Evolutionary conservation across 768 basidiomycete species (phyloP).

Genomic region (Russula foetens): DNA sequence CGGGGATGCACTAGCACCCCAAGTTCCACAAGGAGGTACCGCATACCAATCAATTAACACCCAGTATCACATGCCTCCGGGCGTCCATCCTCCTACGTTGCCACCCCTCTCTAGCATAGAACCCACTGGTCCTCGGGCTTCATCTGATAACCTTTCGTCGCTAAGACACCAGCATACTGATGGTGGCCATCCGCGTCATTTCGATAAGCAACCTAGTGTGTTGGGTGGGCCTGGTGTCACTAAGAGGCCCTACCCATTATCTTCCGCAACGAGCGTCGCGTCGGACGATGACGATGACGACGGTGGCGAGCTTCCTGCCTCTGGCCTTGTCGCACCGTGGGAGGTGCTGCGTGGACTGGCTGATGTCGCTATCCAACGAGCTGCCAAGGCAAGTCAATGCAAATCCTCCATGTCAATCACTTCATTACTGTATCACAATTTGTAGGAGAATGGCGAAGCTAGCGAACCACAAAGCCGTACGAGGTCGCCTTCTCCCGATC

Average conservation of each 20-base stretch:
- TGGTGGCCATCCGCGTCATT: slow-evolving; percentile 23
- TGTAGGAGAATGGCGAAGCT: slow-evolving; percentile 67
- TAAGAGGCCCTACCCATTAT: slow-evolving; percentile 55
- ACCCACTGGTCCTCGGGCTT: slow-evolving; percentile 12
- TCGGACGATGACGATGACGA: slow-evolving; percentile 84
- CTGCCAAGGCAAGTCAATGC: slow-evolving; percentile 51
- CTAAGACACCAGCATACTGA: slow-evolving; percentile 50
- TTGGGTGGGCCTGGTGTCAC: slow-evolving; percentile 29
- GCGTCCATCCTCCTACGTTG: slow-evolving; percentile 13
- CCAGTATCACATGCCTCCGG: slow-evolving; percentile 7
- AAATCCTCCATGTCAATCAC: not conserved
- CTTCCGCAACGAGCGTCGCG: slow-evolving; percentile 67
- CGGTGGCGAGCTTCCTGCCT: slow-evolving; percentile 73
- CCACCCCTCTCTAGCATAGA: slow-evolving; percentile 20
- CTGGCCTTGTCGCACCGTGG: slow-evolving; percentile 80
- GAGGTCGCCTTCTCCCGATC: slow-evolving; percentile 63
- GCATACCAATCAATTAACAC: slow-evolving; percentile 9
- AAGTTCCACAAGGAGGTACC: slow-evolving; percentile 1
- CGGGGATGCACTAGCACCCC: slow-evolving; percentile 4
- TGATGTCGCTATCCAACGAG: slow-evolving; percentile 73
- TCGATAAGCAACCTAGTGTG: slow-evolving; percentile 21
- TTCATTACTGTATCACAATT: not conserved
- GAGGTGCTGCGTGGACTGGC: slow-evolving; percentile 76
- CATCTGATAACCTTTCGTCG: slow-evolving; percentile 47
- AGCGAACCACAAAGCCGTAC: slow-evolving; percentile 72